A percentile compares a stretch with the other conserved stretches of the same genome.
phyloP scores from a whole-genome alignment of 129 eudicot genomes.

The Logfia minima region DNA sequence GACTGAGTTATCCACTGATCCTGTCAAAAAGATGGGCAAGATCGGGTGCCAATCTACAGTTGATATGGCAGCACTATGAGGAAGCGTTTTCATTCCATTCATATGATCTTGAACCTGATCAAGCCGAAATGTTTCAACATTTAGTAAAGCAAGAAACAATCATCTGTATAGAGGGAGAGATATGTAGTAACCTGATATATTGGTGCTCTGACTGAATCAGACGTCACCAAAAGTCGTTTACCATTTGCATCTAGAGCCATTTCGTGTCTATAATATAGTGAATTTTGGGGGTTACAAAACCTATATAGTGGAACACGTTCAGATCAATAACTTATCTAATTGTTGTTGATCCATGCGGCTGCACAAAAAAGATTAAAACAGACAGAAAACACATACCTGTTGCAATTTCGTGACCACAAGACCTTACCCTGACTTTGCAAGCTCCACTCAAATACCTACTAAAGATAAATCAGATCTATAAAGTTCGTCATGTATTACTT shows the following conservation, averaged over 20 bases:
- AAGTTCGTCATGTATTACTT: not conserved
- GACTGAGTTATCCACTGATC: constrained; percentile 89
- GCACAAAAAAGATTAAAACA: not conserved
- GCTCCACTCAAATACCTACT: constrained; percentile 94
- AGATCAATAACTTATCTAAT: constrained; percentile 9
- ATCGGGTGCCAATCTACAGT: constrained; percentile 99
- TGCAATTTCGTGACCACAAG: constrained; percentile 85
- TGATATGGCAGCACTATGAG: constrained; percentile 80
- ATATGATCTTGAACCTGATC: constrained; percentile 63
- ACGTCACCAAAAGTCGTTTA: constrained; percentile 84
- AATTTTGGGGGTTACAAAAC: constrained; percentile 51
- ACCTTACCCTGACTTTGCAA: constrained; percentile 91
- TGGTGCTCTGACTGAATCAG: constrained; percentile 84
- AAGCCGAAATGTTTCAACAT: not conserved
- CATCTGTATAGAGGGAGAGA: constrained; percentile 1
- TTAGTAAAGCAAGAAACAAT: constrained; percentile 7
- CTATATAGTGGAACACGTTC: constrained; percentile 36
- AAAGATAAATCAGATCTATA: not conserved
- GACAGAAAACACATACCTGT: constrained; percentile 53
- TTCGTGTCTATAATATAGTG: constrained; percentile 57
- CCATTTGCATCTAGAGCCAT: constrained; percentile 89
- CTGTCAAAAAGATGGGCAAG: constrained; percentile 84
- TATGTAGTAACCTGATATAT: constrained; percentile 71
- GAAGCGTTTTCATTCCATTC: constrained; percentile 73
- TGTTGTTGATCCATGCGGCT: not conserved